Conservation (phyloP, 805 yeast species). For the Kodamaea fukazawae region DNA sequence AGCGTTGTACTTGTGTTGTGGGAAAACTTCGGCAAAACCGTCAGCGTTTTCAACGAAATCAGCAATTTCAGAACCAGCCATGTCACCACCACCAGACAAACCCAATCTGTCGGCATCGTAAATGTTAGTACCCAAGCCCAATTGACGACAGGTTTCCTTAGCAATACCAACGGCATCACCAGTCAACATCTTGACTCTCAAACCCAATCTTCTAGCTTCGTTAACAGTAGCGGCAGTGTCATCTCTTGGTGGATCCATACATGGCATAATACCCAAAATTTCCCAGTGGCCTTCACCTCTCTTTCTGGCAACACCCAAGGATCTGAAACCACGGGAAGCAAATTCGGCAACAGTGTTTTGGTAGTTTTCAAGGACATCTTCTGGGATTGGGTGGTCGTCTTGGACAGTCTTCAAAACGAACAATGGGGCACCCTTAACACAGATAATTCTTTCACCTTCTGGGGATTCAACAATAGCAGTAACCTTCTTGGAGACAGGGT, state of each 20-base stretch:
- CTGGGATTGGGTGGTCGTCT: constrained; percentile 95
- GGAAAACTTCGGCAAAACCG: constrained; percentile 98
- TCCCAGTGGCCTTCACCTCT: constrained; percentile 99
- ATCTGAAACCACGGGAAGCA: constrained; percentile 97
- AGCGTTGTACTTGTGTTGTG: constrained; percentile 94
- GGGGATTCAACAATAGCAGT: constrained; percentile 94
- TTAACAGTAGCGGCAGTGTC: constrained; percentile 92
- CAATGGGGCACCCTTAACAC: constrained; percentile 98
- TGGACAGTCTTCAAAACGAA: constrained; percentile 95
- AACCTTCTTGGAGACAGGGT: constrained; percentile 96
- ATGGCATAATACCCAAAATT: constrained; percentile 96
- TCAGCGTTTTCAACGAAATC: constrained; percentile 97
- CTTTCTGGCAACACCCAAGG: constrained; percentile 98
- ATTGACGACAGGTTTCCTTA: constrained; percentile 96
- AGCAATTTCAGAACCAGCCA: constrained; percentile 97
- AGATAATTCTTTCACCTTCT: constrained; percentile 89
- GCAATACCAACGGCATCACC: constrained; percentile 99
- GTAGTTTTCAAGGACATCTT: constrained; percentile 88
- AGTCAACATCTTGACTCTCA: constrained; percentile 95
- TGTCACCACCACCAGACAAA: constrained; percentile 89
- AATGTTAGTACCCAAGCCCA: constrained; percentile 94
- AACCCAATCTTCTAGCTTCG: constrained; percentile 89
- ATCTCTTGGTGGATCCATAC: constrained; percentile 99
- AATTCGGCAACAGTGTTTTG: constrained; percentile 97
- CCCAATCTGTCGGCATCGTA: constrained; percentile 97